Conservation (phyloP, 257 asterid species). For the Fraxinus anomala region DNA sequence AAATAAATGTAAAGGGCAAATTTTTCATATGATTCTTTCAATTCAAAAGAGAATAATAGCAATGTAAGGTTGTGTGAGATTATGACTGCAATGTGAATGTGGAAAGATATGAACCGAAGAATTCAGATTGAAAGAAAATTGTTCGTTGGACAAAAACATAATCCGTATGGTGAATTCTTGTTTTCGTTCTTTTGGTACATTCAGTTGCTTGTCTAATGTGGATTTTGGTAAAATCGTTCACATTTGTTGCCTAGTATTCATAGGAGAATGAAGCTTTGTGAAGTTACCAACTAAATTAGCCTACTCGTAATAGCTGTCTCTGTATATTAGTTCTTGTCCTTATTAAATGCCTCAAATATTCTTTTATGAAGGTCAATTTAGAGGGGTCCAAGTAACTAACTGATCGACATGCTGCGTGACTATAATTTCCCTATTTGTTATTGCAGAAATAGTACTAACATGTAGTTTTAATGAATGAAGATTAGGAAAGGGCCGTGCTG, state of each 20-base stretch:
- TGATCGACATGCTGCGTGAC: neutral
- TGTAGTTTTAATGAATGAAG: constrained; percentile 3
- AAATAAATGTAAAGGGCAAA: neutral
- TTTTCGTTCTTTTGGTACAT: neutral
- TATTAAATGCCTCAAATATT: neutral
- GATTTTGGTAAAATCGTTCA: neutral
- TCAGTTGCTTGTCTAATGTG: neutral
- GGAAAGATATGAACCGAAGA: neutral
- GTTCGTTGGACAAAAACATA: neutral
- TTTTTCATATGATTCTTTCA: neutral
- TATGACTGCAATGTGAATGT: neutral
- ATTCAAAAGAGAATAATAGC: neutral
- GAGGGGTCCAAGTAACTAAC: neutral
- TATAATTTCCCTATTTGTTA: neutral
- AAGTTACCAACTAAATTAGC: neutral
- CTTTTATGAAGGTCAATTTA: constrained; percentile 3
- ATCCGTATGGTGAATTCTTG: neutral
- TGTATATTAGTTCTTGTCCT: neutral
- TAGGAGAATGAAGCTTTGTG: neutral
- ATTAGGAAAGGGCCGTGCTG: neutral
- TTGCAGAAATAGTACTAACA: neutral
- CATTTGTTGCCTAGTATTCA: neutral
- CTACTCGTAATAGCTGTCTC: neutral
- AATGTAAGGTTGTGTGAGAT: neutral
- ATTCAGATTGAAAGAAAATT: neutral